Evolutionary conservation across 2,329 filamentous ascomycete genomes (phyloP).

Genomic region (Cladosporium sp.): DNA sequence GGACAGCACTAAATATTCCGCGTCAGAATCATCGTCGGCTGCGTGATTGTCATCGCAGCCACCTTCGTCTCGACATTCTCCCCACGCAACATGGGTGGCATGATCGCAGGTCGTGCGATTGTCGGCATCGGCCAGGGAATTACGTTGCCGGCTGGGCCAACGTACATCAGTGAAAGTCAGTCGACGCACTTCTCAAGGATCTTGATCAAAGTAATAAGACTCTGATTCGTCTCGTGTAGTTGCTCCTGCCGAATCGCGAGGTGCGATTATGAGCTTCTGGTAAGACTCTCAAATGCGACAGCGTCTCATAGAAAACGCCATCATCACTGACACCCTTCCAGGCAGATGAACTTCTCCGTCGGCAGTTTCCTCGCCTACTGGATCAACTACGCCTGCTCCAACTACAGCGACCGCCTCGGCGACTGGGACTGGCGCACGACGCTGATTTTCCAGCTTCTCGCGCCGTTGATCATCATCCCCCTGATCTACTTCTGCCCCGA

Average conservation of each 20-base stretch:
- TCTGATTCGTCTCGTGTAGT: neutral
- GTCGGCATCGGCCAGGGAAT: constrained; percentile 1
- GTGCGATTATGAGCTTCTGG: constrained; percentile 1
- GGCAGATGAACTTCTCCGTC: constrained; percentile 2
- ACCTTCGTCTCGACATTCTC: constrained; percentile 19
- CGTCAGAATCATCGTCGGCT: constrained; percentile 34
- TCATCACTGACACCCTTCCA: neutral
- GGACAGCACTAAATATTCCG: too few species aligned
- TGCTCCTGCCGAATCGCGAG: neutral
- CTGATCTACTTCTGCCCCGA: neutral
- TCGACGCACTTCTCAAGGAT: too few species aligned
- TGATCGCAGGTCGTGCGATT: neutral
- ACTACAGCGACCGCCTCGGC: neutral
- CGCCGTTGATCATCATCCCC: constrained; percentile 2
- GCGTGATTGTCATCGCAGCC: constrained; percentile 36
- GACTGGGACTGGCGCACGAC: constrained; percentile 2
- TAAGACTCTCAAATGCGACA: neutral
- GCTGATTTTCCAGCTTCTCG: constrained; percentile 2
- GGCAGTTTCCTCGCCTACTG: constrained; percentile 2
- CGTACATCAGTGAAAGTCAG: constrained; percentile 1
- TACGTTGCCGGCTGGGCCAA: neutral
- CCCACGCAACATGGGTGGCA: neutral
- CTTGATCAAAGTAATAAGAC: too few species aligned
- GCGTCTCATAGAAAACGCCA: too few species aligned
- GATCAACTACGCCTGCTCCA: constrained; percentile 5